Base-by-base conservation (phyloP, 495 filamentous ascomycete genomes). In the Trichoderma gamsii region DNA sequence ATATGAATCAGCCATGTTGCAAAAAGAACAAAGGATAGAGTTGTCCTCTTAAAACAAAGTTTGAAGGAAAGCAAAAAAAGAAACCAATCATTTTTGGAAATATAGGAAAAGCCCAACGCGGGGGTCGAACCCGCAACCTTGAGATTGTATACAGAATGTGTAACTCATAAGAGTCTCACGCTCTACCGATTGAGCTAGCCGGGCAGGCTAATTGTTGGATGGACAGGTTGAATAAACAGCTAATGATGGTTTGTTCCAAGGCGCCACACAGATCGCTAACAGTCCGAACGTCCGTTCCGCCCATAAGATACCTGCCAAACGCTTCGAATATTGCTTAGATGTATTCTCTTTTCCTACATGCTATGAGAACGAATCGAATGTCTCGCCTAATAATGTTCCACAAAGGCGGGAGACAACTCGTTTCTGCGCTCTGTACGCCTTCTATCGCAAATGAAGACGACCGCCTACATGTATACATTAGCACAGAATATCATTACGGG, bases 101-200 rank as follows among this genome's bases (percentile, higher is more conserved):
- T 65, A 65, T 65, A 65, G 63, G 63, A 65, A 65, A 13, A 78
- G 76, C 76, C 76, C 72, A 71, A 78, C 74, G 76, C 76, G 76
- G 75, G 76, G 74, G 75, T 78, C 76, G 76, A 78, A 76, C 75
- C 75, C 69, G 69, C 69, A 70, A 70, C 68, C 70, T 70, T 70
- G 61, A 70, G 69, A 70, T 70, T 11, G 16, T 25, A 38, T 38
- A 29, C 56, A 61, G 56, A 61, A 61, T 25, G 56, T 61, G 56
- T 61, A 6, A 12, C 25, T 32, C 2, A 87, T 89, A 90, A 90
- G 87, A 90, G 87, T 89, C 87, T 88, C 85, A 89, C 87, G 88
- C 88, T 89, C 87, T 89, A 88, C 87, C 87, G 86, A 90, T 89
- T 89, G 87, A 90, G 87, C 87, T 89, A 90, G 85, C 86, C 76